Percentiles rank a stretch among this genome's conserved stretches.
Conservation (phyloP, 805 yeast genomes). For the Sugiyamaella chiloensis region DNA sequence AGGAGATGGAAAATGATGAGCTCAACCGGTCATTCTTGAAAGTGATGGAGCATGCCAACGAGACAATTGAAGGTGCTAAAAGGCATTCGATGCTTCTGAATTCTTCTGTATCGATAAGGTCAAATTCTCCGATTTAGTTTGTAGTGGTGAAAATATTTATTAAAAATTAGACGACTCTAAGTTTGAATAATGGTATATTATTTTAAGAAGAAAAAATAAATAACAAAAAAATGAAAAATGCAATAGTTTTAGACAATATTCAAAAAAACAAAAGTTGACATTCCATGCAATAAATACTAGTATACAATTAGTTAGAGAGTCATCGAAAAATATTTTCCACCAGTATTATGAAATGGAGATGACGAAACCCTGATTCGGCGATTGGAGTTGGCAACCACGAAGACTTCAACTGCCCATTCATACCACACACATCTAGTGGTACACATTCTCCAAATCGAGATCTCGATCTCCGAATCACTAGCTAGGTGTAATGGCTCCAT, state of each 20-base stretch:
- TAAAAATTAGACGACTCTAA: background rate
- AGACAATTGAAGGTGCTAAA: slow-evolving; percentile 29
- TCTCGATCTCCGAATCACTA: slow-evolving; percentile 54
- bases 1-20: slow-evolving; percentile 36
- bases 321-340: slow-evolving; percentile 29
- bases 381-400: slow-evolving; percentile 31
- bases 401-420: slow-evolving; percentile 60
- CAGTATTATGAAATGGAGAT: slow-evolving; percentile 30
- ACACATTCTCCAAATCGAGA: slow-evolving; percentile 49
- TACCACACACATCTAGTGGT: slow-evolving; percentile 54
- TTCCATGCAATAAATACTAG: slow-evolving; percentile 4
- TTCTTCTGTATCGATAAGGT: slow-evolving; percentile 5
- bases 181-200: no score
- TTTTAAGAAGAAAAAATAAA: background rate
- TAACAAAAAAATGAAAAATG: background rate
- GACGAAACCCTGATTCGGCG: slow-evolving; percentile 26
- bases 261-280: background rate
- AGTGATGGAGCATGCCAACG: slow-evolving; percentile 30
- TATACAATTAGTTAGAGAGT: slow-evolving; percentile 1
- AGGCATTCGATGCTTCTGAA: slow-evolving; percentile 21
- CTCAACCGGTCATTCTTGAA: slow-evolving; percentile 28
- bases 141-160: slow-evolving; percentile 3
- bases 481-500: slow-evolving; percentile 49
- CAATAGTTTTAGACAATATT: background rate
- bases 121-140: background rate